Percentiles rank a stretch among this genome's conserved stretches.
phyloP scores from a whole-genome alignment of 1,284 basidiomycete genomes.

The Malassezia japonica region DNA sequence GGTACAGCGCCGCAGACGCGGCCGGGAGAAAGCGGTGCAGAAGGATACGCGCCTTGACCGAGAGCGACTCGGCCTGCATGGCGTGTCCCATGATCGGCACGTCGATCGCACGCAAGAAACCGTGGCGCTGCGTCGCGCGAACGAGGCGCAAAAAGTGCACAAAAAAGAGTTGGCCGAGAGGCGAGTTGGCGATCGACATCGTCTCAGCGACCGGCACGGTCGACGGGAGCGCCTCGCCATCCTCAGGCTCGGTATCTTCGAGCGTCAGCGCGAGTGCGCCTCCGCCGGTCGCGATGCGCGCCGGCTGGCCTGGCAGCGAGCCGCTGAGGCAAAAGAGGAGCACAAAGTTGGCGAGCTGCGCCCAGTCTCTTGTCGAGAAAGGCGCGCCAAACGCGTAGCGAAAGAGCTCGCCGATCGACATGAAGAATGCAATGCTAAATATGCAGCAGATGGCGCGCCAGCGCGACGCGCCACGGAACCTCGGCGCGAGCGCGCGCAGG shows the following conservation, averaged over 20 bases:
- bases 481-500: not conserved
- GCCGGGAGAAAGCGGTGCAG: not conserved
- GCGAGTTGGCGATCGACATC: not conserved
- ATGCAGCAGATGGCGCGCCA: constrained; percentile 3
- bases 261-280: not conserved
- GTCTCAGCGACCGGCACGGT: constrained; percentile 5
- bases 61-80: constrained; percentile 10
- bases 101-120: constrained; percentile 5
- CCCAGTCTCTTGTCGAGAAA: not conserved
- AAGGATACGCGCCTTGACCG: not conserved
- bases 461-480: not conserved
- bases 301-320: not conserved
- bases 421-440: not conserved
- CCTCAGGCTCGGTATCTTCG: not conserved
- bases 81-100: constrained; percentile 6
- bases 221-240: not conserved
- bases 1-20: not conserved
- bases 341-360: not conserved
- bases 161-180: constrained; percentile 11
- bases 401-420: constrained; percentile 4
- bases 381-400: constrained; percentile 4
- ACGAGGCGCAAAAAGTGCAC: constrained; percentile 1
- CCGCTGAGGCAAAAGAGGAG: not conserved
- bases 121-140: not conserved
- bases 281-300: not conserved